phyloP scores from a whole-genome alignment of 1,284 basidiomycete genomes.

The Pisolithus thermaeus region DNA sequence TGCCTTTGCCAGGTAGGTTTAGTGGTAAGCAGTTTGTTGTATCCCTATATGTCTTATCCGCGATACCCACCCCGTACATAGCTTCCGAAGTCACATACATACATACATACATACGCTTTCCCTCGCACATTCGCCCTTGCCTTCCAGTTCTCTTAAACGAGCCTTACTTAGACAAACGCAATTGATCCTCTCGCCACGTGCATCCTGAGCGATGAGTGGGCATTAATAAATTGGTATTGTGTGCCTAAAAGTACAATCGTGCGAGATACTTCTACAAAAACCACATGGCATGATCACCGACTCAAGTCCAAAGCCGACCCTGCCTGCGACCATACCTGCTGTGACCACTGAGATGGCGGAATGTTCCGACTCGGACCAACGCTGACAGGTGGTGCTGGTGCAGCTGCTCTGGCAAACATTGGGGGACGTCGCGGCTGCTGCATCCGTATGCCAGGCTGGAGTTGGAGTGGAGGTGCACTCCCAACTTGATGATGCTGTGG shows the following conservation, averaged over 20 bases:
- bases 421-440: slow-evolving; percentile 41
- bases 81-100: not conserved
- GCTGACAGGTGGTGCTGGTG: slow-evolving; percentile 32
- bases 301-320: slow-evolving; percentile 35
- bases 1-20: not conserved
- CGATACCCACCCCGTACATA: slow-evolving; percentile 4
- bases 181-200: not conserved
- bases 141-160: not conserved
- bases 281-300: slow-evolving; percentile 17
- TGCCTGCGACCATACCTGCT: slow-evolving; percentile 34
- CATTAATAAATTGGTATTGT: slow-evolving; percentile 2
- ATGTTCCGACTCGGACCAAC: slow-evolving; percentile 22
- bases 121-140: not conserved
- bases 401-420: slow-evolving; percentile 33
- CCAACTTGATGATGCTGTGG: slow-evolving; percentile 14
- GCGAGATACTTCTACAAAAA: not conserved
- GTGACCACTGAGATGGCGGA: slow-evolving; percentile 20
- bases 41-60: slow-evolving; percentile 1
- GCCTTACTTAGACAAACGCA: not conserved
- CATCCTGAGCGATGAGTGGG: no score
- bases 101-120: no score
- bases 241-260: slow-evolving; percentile 7
- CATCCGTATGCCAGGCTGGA: slow-evolving; percentile 43
- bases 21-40: slow-evolving; percentile 1
- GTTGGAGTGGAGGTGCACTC: slow-evolving; percentile 34